phyloP scores from a whole-genome alignment of 1,139 yeast species.

The Hemisphaericaspora subhashii region DNA sequence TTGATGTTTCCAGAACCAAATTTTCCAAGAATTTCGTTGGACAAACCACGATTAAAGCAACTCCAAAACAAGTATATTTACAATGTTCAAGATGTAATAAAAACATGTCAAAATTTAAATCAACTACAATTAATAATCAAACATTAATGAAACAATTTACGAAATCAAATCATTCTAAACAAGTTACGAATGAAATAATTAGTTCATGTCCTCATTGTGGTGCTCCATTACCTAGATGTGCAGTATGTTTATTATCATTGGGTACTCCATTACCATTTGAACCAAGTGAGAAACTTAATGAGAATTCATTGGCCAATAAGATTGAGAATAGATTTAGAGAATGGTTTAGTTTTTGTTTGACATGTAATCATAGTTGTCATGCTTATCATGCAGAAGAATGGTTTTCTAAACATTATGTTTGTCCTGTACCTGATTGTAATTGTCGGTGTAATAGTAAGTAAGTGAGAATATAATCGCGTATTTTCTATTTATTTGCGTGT shows the following conservation, averaged over 20 bases:
- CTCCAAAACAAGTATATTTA: constrained; percentile 74
- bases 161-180: constrained; percentile 20
- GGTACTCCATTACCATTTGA: constrained; percentile 67
- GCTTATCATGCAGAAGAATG: constrained; percentile 95
- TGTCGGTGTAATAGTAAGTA: constrained; percentile 70
- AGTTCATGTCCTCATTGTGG: constrained; percentile 82
- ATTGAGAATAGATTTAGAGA: constrained; percentile 49
- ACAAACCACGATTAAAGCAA: constrained; percentile 44
- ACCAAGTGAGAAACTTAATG: constrained; percentile 19
- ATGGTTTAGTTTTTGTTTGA: constrained; percentile 89
- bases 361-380: constrained; percentile 92
- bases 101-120: constrained; percentile 47
- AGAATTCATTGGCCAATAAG: constrained; percentile 17
- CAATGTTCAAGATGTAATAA: constrained; percentile 84
- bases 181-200: constrained; percentile 24
- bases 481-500: too few relatives aligned
- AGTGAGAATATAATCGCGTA: too few relatives aligned
- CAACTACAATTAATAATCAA: constrained; percentile 22
- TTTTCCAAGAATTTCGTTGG: constrained; percentile 58
- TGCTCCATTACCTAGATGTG: constrained; percentile 86
- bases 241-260: constrained; percentile 78
- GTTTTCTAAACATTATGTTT: constrained; percentile 82
- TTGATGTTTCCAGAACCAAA: constrained; percentile 76
- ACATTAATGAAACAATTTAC: constrained; percentile 41
- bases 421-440: constrained; percentile 93